These are phyloP conservation scores for Hura crepitans DNA, from an alignment of 441 rosid genomes.

Conservation along the genomic window DNA sequence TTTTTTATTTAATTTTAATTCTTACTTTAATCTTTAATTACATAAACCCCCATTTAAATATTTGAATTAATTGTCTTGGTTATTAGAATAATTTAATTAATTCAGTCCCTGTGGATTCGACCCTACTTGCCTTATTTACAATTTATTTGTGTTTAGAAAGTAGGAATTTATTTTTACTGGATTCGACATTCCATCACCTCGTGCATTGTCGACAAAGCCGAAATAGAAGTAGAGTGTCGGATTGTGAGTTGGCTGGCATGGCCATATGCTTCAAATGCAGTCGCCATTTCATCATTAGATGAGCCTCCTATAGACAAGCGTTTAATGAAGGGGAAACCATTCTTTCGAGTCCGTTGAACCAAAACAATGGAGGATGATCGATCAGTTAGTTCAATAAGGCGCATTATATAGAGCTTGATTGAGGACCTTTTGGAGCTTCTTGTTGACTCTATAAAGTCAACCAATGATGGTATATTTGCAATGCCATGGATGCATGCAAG, in stretches of 20 bases:
- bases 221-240: constrained; percentile 39
- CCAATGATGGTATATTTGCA: constrained; percentile 52
- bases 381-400: constrained; percentile 68
- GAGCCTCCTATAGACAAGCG: constrained; percentile 18
- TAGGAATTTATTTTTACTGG: no score
- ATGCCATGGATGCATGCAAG: constrained; percentile 65
- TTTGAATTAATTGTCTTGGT: no score
- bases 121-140: no score
- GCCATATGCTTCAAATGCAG: constrained; percentile 29
- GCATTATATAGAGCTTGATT: constrained; percentile 59
- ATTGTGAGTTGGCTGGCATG: constrained; percentile 24
- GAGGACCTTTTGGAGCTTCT: constrained; percentile 44
- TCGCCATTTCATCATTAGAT: constrained; percentile 25
- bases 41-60: no score
- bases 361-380: constrained; percentile 42
- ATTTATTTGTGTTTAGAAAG: no score
- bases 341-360: constrained; percentile 43
- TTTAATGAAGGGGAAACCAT: constrained; percentile 38
- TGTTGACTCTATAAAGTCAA: constrained; percentile 55
- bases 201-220: constrained; percentile 38
- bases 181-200: no score
- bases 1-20: no score
- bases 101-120: no score
- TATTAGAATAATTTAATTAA: no score
- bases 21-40: no score